Percentiles rank a stretch among this genome's conserved stretches.
phyloP scores from a whole-genome alignment of 2,329 filamentous ascomycete species.

The Cladosporium sphaerospermum region DNA sequence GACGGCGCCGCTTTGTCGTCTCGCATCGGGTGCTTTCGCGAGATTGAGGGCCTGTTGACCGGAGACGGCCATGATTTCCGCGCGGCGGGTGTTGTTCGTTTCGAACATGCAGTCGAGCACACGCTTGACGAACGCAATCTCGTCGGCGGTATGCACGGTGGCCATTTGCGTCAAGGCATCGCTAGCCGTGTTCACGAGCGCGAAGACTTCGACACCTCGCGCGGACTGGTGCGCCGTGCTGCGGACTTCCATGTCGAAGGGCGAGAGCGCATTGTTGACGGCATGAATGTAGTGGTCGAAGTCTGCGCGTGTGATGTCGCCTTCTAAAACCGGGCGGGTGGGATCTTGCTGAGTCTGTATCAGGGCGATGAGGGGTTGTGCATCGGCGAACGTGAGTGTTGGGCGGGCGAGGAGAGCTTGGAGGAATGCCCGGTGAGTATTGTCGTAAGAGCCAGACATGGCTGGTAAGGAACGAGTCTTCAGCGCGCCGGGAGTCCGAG shows the following conservation, averaged over 20 bases:
- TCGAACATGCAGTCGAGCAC: slow-evolving; percentile 90
- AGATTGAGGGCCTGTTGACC: slow-evolving; percentile 73
- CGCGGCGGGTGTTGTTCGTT: slow-evolving; percentile 69
- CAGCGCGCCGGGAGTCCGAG: too few species aligned
- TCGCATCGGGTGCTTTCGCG: slow-evolving; percentile 37
- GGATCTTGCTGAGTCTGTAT: slow-evolving; percentile 59
- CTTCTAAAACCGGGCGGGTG: slow-evolving; percentile 45
- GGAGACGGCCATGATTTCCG: slow-evolving; percentile 77
- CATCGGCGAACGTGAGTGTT: slow-evolving; percentile 68
- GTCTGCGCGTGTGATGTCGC: slow-evolving; percentile 62
- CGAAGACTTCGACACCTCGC: slow-evolving; percentile 55
- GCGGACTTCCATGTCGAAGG: slow-evolving; percentile 84
- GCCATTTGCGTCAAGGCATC: slow-evolving; percentile 83
- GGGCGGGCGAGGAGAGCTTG: slow-evolving; percentile 80
- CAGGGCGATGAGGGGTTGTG: slow-evolving; percentile 65
- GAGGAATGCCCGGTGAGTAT: slow-evolving; percentile 80
- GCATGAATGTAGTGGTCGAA: slow-evolving; percentile 63
- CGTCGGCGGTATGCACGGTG: slow-evolving; percentile 71
- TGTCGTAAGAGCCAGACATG: slow-evolving; percentile 38
- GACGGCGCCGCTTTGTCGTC: slow-evolving; percentile 23
- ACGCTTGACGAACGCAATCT: slow-evolving; percentile 84
- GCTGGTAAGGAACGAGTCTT: too few species aligned
- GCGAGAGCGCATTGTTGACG: slow-evolving; percentile 65
- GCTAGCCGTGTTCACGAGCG: slow-evolving; percentile 79
- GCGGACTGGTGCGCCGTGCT: slow-evolving; percentile 62